A percentile compares a stretch with the other conserved stretches of the same genome.
phyloP scores from a whole-genome alignment of 805 yeast genomes.

The Lipomyces yamanashiensis region DNA sequence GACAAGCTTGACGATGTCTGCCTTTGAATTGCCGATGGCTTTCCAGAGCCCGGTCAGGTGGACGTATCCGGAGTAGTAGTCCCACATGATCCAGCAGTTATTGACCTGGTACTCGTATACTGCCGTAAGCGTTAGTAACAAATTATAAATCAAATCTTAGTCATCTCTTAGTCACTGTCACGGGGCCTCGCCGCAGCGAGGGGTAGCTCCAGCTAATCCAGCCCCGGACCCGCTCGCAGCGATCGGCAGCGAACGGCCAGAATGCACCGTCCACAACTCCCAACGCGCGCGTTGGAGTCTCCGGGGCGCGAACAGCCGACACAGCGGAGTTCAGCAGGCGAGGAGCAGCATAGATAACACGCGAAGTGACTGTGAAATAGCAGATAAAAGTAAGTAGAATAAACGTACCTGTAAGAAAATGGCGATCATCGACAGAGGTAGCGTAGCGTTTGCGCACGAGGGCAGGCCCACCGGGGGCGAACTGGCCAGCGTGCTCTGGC shows the following conservation, averaged over 20 bases:
- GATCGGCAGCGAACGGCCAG: constrained; percentile 8
- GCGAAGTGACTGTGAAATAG: too few species aligned
- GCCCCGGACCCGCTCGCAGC: neutral
- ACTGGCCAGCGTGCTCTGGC: constrained; percentile 34
- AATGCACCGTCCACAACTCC: neutral
- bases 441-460: constrained; percentile 58
- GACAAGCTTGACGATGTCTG: constrained; percentile 74
- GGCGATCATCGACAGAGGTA: constrained; percentile 72
- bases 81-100: constrained; percentile 83
- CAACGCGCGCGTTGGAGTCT: constrained; percentile 6
- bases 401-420: constrained; percentile 36
- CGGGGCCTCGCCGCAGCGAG: neutral
- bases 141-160: too few species aligned
- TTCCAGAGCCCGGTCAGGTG: constrained; percentile 91
- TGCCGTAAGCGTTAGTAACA: constrained; percentile 46
- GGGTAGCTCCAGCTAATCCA: neutral
- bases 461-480: constrained; percentile 12
- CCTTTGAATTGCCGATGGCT: constrained; percentile 67
- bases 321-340: neutral
- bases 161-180: neutral
- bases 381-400: neutral
- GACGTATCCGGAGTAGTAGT: constrained; percentile 79
- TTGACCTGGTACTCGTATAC: constrained; percentile 74
- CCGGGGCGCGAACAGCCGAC: constrained; percentile 2
- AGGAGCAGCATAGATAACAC: neutral